phyloP scores from a whole-genome alignment of 202 grass and related monocot species.

The Digitaria exilis region DNA sequence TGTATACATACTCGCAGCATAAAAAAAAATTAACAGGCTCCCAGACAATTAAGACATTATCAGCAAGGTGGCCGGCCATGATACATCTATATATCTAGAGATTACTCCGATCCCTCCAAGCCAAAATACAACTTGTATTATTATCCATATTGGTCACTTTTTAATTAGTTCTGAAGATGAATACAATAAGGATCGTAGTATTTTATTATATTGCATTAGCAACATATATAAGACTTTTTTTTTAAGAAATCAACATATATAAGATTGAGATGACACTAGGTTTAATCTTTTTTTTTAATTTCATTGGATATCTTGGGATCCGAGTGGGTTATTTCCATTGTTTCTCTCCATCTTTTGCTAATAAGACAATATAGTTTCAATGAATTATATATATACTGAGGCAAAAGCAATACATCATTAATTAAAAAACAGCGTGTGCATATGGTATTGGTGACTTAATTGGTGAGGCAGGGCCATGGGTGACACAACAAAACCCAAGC shows the following conservation, averaged over 20 bases:
- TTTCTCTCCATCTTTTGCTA: background rate
- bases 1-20: too few species aligned
- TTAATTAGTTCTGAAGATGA: background rate
- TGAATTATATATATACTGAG: background rate
- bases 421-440: background rate
- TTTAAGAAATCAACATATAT: too few species aligned
- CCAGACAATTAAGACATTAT: background rate
- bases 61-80: background rate
- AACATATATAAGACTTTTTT: too few species aligned
- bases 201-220: background rate
- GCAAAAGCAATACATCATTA: background rate
- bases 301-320: background rate
- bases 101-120: background rate
- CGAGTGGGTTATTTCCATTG: background rate
- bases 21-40: too few species aligned
- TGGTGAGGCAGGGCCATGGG: background rate
- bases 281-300: background rate
- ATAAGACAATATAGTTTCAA: background rate
- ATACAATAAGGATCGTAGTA: background rate
- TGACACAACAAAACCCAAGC: background rate
- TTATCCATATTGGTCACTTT: background rate
- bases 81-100: background rate
- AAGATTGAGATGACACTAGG: background rate
- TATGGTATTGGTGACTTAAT: background rate
- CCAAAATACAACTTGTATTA: background rate